A percentile compares a stretch with the other conserved stretches of the same genome.
phyloP scores from a whole-genome alignment of 2,329 filamentous ascomycete genomes.

The Cercospora citrullina region DNA sequence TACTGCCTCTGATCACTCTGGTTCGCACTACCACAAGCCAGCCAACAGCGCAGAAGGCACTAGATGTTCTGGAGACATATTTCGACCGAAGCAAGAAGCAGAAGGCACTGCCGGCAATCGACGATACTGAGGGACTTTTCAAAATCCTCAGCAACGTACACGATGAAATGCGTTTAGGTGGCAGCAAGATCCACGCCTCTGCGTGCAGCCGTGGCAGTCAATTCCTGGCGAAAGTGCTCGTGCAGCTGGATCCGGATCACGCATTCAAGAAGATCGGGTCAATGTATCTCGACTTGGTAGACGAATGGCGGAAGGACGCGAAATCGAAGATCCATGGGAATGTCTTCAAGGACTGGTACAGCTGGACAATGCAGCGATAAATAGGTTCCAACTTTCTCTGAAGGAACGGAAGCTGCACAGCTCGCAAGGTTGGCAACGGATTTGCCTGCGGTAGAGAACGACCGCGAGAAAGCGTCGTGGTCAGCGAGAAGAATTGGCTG shows the following conservation, averaged over 20 bases:
- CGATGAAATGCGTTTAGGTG: slow-evolving; percentile 61
- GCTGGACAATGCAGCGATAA: slow-evolving; percentile 42
- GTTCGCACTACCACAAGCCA: slow-evolving; percentile 75
- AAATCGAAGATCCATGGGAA: slow-evolving; percentile 45
- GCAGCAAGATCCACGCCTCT: slow-evolving; percentile 68
- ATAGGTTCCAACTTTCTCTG: background rate
- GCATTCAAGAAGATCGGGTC: slow-evolving; percentile 43
- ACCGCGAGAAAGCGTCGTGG: background rate
- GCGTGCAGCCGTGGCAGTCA: slow-evolving; percentile 73
- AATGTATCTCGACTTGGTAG: slow-evolving; percentile 47
- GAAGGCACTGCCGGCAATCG: slow-evolving; percentile 43
- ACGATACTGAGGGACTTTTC: slow-evolving; percentile 48
- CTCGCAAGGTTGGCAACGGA: background rate
- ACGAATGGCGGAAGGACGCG: slow-evolving; percentile 46
- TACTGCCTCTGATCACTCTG: slow-evolving; percentile 75
- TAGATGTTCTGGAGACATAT: slow-evolving; percentile 70
- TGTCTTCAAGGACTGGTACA: slow-evolving; percentile 51
- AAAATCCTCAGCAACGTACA: slow-evolving; percentile 67
- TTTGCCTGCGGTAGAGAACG: background rate
- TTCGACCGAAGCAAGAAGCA: slow-evolving; percentile 61
- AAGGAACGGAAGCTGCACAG: background rate
- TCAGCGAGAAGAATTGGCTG: background rate
- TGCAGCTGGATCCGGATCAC: slow-evolving; percentile 46
- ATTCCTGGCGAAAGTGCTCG: slow-evolving; percentile 64
- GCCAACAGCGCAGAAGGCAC: slow-evolving; percentile 71